phyloP scores from a whole-genome alignment of 306 rosid species.

The Trifolium subterraneum region DNA sequence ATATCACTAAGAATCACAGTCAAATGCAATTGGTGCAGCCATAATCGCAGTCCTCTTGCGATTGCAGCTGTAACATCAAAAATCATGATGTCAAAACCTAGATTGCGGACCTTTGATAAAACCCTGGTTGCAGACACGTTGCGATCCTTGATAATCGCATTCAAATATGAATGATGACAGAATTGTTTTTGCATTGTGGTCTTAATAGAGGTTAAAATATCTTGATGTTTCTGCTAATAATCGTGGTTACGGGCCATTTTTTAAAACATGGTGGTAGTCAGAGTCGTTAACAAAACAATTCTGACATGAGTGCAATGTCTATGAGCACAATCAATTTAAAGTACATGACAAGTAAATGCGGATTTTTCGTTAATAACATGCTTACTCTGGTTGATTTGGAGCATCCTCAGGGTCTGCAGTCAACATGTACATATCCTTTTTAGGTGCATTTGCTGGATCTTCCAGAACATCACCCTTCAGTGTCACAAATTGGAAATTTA shows the following conservation, averaged over 20 bases:
- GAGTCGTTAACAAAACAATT: neutral
- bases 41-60: neutral
- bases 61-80: neutral
- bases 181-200: neutral
- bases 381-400: slow-evolving; percentile 82
- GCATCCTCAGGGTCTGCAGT: slow-evolving; percentile 87
- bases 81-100: neutral
- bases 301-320: no score
- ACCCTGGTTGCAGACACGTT: neutral
- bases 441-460: slow-evolving; percentile 88
- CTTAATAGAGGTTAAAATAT: no score
- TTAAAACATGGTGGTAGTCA: neutral
- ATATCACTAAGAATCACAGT: neutral
- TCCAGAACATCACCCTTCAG: slow-evolving; percentile 90
- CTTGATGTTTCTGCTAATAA: no score
- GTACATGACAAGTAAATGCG: neutral
- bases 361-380: neutral
- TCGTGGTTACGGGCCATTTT: neutral
- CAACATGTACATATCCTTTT: slow-evolving; percentile 88
- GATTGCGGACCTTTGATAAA: no score
- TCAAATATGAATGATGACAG: neutral
- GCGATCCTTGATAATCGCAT: neutral
- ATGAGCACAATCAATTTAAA: no score
- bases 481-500: slow-evolving; percentile 31
- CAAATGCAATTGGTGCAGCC: neutral